Percentiles rank a stretch among this genome's conserved stretches.
phyloP scores from a whole-genome alignment of 768 basidiomycete genomes.

The Lactifluus echinatus region DNA sequence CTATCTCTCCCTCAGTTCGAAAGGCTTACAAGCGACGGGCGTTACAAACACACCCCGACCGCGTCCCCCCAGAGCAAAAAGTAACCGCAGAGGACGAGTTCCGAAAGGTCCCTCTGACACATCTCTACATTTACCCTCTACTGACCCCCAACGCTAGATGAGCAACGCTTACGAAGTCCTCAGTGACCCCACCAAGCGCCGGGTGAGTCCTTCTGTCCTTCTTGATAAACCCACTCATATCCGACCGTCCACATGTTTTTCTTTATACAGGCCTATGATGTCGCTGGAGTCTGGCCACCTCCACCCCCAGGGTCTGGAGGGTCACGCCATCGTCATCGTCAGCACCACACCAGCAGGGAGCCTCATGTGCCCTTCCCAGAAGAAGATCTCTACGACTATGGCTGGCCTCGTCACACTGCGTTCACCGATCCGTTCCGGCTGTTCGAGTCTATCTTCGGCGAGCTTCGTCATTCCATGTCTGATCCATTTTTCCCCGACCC shows the following conservation, averaged over 20 bases:
- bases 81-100: constrained; percentile 50
- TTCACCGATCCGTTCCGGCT: constrained; percentile 70
- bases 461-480: constrained; percentile 15
- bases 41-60: constrained; percentile 67
- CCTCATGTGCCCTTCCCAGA: neutral
- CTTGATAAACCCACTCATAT: neutral
- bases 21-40: constrained; percentile 73
- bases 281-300: constrained; percentile 68
- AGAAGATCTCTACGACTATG: constrained; percentile 22
- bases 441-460: constrained; percentile 62
- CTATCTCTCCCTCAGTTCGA: constrained; percentile 39
- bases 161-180: constrained; percentile 76
- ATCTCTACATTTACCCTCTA: neutral
- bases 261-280: constrained; percentile 49
- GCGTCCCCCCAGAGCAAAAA: constrained; percentile 55
- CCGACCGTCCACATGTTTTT: neutral
- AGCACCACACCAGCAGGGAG: constrained; percentile 3
- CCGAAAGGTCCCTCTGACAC: constrained; percentile 31
- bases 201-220: constrained; percentile 28
- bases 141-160: constrained; percentile 35
- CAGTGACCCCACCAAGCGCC: constrained; percentile 50
- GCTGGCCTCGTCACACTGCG: constrained; percentile 36
- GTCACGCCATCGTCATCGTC: constrained; percentile 9
- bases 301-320: constrained; percentile 27
- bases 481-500: constrained; percentile 32